Conservation (phyloP, 2,329 filamentous ascomycete species). For the Sphaerostilbella broomeana region DNA sequence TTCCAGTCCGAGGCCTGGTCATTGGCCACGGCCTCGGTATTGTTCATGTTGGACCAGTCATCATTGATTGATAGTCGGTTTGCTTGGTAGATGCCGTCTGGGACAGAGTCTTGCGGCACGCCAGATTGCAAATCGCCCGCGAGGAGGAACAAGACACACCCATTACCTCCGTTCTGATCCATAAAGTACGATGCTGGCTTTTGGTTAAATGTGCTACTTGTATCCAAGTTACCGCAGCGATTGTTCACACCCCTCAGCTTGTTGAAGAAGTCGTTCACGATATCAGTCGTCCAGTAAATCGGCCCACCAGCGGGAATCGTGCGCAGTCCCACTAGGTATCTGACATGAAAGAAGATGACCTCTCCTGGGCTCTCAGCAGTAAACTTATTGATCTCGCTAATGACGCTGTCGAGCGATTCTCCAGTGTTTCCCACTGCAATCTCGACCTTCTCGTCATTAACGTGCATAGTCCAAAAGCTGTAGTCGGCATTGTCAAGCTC, state of each 20-base stretch:
- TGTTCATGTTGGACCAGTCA: slow-evolving; percentile 25
- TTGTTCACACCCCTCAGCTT: slow-evolving; percentile 36
- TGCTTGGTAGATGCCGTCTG: slow-evolving; percentile 26
- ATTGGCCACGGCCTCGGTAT: slow-evolving; percentile 20
- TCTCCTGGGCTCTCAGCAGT: slow-evolving; percentile 37
- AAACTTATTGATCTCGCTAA: slow-evolving; percentile 39
- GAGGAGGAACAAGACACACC: slow-evolving; percentile 29
- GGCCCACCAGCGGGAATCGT: slow-evolving; percentile 23
- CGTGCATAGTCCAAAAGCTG: slow-evolving; percentile 37
- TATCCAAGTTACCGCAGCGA: slow-evolving; percentile 27
- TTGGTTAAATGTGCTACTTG: slow-evolving; percentile 19
- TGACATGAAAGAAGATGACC: slow-evolving; percentile 40
- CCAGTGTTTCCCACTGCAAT: slow-evolving; percentile 40
- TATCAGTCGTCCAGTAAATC: slow-evolving; percentile 29
- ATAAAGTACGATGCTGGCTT: slow-evolving; percentile 24
- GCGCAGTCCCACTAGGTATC: slow-evolving; percentile 35
- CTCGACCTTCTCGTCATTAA: slow-evolving; percentile 28
- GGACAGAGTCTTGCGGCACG: slow-evolving; percentile 19
- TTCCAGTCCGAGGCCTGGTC: slow-evolving; percentile 20
- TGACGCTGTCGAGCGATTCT: slow-evolving; percentile 35
- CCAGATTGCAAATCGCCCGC: slow-evolving; percentile 18
- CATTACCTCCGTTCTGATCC: slow-evolving; percentile 26
- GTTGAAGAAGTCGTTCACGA: slow-evolving; percentile 37
- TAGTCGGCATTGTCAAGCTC: slow-evolving; percentile 13
- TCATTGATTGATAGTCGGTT: slow-evolving; percentile 22